Percentiles rank a stretch among this genome's conserved stretches.
phyloP scores from a whole-genome alignment of 108 stramenopile species.

The Cyclotella cryptica region DNA sequence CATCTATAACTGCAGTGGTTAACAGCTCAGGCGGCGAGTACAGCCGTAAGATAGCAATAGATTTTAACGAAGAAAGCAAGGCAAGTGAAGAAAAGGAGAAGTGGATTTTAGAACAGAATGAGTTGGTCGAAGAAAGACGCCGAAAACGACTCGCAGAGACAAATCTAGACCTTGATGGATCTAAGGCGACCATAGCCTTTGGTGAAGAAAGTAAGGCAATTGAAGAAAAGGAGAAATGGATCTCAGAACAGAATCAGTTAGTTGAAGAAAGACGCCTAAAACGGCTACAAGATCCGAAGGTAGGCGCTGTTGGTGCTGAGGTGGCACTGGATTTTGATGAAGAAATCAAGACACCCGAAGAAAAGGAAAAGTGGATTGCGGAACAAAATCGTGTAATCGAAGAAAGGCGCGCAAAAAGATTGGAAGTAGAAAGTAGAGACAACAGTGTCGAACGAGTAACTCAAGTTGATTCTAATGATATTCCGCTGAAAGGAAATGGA shows the following conservation, averaged over 20 bases:
- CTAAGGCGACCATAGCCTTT: background rate
- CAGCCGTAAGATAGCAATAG: too few species aligned
- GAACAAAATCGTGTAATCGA: conserved; percentile 12
- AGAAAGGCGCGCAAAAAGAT: background rate
- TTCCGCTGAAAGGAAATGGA: background rate
- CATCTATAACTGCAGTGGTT: background rate
- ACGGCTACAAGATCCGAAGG: background rate
- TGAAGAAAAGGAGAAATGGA: background rate
- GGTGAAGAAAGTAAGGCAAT: background rate
- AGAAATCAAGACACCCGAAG: background rate
- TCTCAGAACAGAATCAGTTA: background rate
- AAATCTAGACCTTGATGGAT: too few species aligned
- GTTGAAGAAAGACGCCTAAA: background rate
- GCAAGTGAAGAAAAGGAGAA: background rate
- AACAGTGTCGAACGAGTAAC: too few species aligned
- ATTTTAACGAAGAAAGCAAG: conserved; percentile 13
- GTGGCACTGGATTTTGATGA: background rate
- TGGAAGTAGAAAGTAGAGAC: background rate
- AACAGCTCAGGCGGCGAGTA: too few species aligned
- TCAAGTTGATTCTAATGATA: background rate
- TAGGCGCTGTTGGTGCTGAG: background rate
- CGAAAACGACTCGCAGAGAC: too few species aligned
- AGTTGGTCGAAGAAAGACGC: background rate
- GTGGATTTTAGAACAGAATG: background rate
- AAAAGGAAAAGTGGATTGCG: background rate